These are phyloP conservation scores for Penicillium sp. DNA, from an alignment of 2,329 filamentous ascomycete genomes.

Conservation along the genomic window DNA sequence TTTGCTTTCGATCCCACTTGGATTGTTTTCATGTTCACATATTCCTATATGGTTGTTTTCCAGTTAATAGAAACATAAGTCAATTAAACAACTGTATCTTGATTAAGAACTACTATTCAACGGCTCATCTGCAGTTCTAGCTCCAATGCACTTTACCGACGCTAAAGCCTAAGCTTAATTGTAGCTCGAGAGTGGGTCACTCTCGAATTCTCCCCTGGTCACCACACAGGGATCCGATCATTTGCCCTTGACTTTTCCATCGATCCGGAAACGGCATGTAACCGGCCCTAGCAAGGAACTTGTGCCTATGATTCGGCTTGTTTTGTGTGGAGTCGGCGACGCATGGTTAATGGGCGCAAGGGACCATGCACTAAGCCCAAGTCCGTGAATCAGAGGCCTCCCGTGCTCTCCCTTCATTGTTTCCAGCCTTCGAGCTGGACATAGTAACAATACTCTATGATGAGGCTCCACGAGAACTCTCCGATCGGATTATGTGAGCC, in stretches of 20 bases:
- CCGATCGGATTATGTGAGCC: slow-evolving; percentile 7
- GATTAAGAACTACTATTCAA: neutral
- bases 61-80: neutral
- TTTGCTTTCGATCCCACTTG: neutral
- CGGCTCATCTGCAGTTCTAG: neutral
- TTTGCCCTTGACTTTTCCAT: slow-evolving; percentile 1
- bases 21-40: neutral
- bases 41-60: neutral
- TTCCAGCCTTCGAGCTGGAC: slow-evolving; percentile 8
- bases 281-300: slow-evolving; percentile 1
- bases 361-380: slow-evolving; percentile 6
- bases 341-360: slow-evolving; percentile 15
- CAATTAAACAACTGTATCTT: neutral
- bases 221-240: neutral
- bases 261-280: slow-evolving; percentile 11
- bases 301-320: neutral
- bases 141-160: neutral
- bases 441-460: slow-evolving; percentile 4
- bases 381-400: slow-evolving; percentile 3
- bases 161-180: neutral
- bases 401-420: slow-evolving; percentile 19
- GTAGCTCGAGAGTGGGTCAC: neutral
- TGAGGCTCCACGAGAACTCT: slow-evolving; percentile 1
- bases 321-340: slow-evolving; percentile 10
- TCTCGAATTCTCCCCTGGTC: neutral